Percentiles rank a stretch among this genome's conserved stretches.
Conservation (phyloP, 306 rosid genomes). For the Quercus glauca region DNA sequence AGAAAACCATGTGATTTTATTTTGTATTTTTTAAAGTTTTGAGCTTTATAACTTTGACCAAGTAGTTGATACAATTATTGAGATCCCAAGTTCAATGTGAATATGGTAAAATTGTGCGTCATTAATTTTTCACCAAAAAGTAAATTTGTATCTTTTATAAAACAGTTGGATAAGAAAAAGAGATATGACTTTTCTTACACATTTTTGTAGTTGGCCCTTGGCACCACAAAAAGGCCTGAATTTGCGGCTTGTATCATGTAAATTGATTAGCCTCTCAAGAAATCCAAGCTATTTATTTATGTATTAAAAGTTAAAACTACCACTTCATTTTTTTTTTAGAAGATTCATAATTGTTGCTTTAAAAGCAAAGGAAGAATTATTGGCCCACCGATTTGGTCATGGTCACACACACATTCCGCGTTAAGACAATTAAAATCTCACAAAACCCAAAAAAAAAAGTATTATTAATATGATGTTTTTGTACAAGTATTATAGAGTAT, state of each 20-base stretch:
- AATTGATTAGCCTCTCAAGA: neutral
- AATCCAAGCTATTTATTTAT: neutral
- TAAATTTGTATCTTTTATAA: too few relatives aligned
- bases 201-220: neutral
- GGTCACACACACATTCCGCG: constrained; percentile 35
- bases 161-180: neutral
- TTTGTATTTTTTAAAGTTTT: neutral
- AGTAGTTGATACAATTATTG: constrained; percentile 7
- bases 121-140: neutral
- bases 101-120: neutral
- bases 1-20: constrained; percentile 24
- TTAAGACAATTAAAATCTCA: constrained; percentile 25
- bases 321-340: too few relatives aligned
- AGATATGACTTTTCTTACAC: neutral
- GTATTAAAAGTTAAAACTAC: neutral
- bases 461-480: too few relatives aligned
- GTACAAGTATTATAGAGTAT: too few relatives aligned
- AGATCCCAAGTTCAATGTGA: neutral
- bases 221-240: neutral
- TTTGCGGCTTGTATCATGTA: neutral
- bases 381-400: neutral
- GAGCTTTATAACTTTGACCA: constrained; percentile 19
- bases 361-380: neutral
- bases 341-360: neutral
- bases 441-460: neutral